Base-by-base conservation (phyloP, 352 stramenopile genomes). In the Sclerospora graminicola region DNA sequence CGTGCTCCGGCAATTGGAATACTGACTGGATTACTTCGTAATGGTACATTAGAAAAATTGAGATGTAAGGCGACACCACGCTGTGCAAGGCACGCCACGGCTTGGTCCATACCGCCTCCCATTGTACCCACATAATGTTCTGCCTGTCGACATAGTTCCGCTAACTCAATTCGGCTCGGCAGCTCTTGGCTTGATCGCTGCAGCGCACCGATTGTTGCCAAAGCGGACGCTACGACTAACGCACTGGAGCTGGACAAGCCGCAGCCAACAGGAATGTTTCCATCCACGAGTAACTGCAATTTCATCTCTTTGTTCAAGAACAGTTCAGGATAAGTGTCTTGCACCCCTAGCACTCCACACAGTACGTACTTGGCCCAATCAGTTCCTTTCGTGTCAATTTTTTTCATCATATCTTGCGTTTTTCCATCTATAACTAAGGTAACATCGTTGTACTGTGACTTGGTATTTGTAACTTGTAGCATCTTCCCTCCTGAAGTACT, bases 21-120 rank as follows among this genome's bases (percentile, higher is more conserved):
- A 19, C 16, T 26, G 14, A 67, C 53, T 2, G 20, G 37, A 8
- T 31, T 45, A 32, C 45, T 52, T 20, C 2, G 23, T n/a, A 41
- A 41, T 14, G 58, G 49, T 16, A 51, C 31, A 14, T 5, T 53
- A 0, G 53, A 42, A 44, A 94, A 94, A 23, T 69, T 40, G n/a
- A 94, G 63, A 46, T 73, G 49, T 35, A 82, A 48, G 11, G 80
- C 80, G 7, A 55, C 46, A 9, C 79, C 66, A 16, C 34, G 33
- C n/a, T 59, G 50, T 4, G 63, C 69, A 20, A 89, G 54, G 48
- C 72, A 84, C 34, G 60, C 69, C 21, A 81, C 66, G 1, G 80
- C 62, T 44, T 94, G 82, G 49, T 94, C 82, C 82, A 92, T 94
- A 14, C 82, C 80, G 21, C 80, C 82, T 38, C 80, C 72, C 58